Base-by-base conservation (phyloP, 164 flowering plant genomes). In the Amborella trichopoda region DNA sequence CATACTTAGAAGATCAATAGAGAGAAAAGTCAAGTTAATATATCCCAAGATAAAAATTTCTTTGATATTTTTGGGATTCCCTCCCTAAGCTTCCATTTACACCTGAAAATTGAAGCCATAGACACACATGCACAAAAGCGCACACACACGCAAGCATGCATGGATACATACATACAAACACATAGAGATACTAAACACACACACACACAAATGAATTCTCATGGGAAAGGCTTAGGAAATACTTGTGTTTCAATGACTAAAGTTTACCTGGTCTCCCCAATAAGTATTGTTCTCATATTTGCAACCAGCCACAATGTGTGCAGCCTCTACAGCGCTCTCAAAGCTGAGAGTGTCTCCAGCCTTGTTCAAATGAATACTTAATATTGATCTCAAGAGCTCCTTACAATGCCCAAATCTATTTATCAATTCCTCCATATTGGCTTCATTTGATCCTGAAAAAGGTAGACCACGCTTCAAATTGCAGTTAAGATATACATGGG, bases 201-300 rank as follows among this genome's bases (percentile, higher is more conserved):
- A 6, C 34, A 11, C 11, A 30, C 11, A 11, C 34, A 30, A 11
- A 30, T 30, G 11, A 30, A 6, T 30, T 30, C 11, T 30, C 11
- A 30, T 11, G 16, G 40, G 10, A 26, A 12, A n/a, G 28, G 4
- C 74, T 80, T n/a, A n/a, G n/a, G n/a, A n/a, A n/a, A n/a, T n/a
- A n/a, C n/a, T n/a, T n/a, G n/a, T n/a, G n/a, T n/a, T n/a, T n/a
- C n/a, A n/a, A n/a, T n/a, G n/a, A n/a, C n/a, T n/a, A n/a, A n/a
- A n/a, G n/a, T n/a, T n/a, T n/a, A n/a, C n/a, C n/a, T n/a, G n/a
- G 10, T 26, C 24, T 6, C 85, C 90, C 90, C 90, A 78, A 2
- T 13, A 3, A 20, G 79, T 70, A 11, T 58, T 56, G 47, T 26
- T 13, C 49, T 81, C 90, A 26, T 78, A 81, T 37, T 24, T 16